These are phyloP conservation scores for Cyclotella sp. DNA, from an alignment of 108 stramenopile genomes.

Conservation along the genomic window DNA sequence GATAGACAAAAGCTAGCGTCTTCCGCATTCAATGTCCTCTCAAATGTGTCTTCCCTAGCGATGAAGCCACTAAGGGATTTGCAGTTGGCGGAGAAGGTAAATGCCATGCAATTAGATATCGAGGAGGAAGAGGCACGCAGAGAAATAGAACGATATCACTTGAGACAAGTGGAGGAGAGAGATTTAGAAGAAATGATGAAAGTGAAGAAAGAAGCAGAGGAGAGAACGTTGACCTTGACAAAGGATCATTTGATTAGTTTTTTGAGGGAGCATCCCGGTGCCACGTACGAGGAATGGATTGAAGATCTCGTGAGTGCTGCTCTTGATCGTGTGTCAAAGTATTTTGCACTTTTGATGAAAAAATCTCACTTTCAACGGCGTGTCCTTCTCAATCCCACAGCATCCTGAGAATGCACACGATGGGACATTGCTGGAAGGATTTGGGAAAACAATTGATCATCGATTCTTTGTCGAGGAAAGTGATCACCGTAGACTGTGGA, in stretches of 20 bases:
- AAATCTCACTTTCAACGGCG: neutral
- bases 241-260: constrained; percentile 39
- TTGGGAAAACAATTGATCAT: constrained; percentile 65
- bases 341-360: neutral
- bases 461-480: constrained; percentile 80
- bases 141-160: constrained; percentile 53
- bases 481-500: constrained; percentile 79
- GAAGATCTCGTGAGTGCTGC: constrained; percentile 35
- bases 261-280: constrained; percentile 44
- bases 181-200: constrained; percentile 61
- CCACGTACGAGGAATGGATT: constrained; percentile 82
- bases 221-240: constrained; percentile 55
- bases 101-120: constrained; percentile 64
- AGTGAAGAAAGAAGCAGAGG: constrained; percentile 63
- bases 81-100: constrained; percentile 61
- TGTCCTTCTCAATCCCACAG: neutral
- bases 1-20: constrained; percentile 25
- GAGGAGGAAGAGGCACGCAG: constrained; percentile 61
- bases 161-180: constrained; percentile 52
- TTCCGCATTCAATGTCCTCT: constrained; percentile 34
- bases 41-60: constrained; percentile 36
- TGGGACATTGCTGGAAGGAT: constrained; percentile 45
- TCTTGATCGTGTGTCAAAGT: neutral
- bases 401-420: constrained; percentile 80
- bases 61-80: constrained; percentile 53